phyloP scores from a whole-genome alignment of 1,284 basidiomycete genomes.

The Leccinum laetum region DNA sequence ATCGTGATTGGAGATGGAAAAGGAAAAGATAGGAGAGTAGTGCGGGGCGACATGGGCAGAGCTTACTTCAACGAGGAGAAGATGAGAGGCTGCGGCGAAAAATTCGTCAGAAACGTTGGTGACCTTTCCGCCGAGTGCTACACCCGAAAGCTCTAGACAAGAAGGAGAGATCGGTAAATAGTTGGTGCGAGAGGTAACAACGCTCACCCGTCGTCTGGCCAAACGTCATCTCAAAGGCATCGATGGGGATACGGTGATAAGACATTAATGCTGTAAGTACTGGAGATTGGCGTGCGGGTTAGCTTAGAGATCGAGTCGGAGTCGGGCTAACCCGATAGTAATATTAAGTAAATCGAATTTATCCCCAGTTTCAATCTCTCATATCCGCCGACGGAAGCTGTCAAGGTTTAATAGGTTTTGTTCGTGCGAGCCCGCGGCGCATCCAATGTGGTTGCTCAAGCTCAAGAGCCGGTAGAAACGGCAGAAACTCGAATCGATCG shows the following conservation, averaged over 20 bases:
- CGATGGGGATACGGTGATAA: conserved; percentile 16
- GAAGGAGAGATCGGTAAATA: background rate
- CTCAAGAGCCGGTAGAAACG: background rate
- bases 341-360: background rate
- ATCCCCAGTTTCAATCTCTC: background rate
- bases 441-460: background rate
- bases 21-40: background rate
- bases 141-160: conserved; percentile 82
- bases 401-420: background rate
- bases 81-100: conserved; percentile 86
- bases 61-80: conserved; percentile 80
- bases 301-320: background rate
- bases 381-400: background rate
- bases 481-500: background rate
- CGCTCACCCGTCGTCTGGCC: conserved; percentile 42
- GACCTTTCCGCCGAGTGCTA: conserved; percentile 74
- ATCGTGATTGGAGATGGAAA: background rate
- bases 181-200: background rate
- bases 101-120: conserved; percentile 91
- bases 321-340: background rate
- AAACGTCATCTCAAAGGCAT: conserved; percentile 42
- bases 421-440: background rate
- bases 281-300: background rate
- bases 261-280: conserved; percentile 18
- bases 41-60: background rate